phyloP scores from a whole-genome alignment of 2,329 filamentous ascomycete species.

The Pseudomassariella vexata region DNA sequence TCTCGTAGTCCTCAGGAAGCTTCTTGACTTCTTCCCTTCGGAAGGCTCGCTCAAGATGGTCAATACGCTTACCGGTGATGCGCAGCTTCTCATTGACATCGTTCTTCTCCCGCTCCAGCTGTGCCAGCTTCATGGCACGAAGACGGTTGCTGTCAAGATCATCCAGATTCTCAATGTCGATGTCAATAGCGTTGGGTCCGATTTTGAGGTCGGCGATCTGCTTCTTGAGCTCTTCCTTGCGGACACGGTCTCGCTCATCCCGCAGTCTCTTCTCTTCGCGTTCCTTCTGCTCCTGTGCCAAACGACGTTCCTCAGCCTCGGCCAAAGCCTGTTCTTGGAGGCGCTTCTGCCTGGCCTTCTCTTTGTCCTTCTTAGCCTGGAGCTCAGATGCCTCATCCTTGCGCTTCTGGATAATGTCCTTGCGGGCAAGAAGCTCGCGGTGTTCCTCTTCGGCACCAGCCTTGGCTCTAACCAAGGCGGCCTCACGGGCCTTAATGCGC shows the following conservation, averaged over 20 bases:
- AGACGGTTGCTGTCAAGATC: slow-evolving; percentile 85
- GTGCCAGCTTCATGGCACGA: slow-evolving; percentile 88
- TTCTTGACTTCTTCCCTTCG: slow-evolving; percentile 95
- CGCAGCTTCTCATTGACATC: slow-evolving; percentile 87
- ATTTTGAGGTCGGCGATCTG: slow-evolving; percentile 88
- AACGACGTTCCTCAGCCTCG: slow-evolving; percentile 81
- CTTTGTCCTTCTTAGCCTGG: slow-evolving; percentile 82
- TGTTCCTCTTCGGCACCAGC: slow-evolving; percentile 91
- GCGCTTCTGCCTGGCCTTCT: slow-evolving; percentile 83
- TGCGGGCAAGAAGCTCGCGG: slow-evolving; percentile 74
- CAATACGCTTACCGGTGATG: slow-evolving; percentile 89
- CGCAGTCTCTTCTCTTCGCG: slow-evolving; percentile 81
- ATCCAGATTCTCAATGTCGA: slow-evolving; percentile 76
- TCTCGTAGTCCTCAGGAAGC: slow-evolving; percentile 76
- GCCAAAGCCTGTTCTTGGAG: slow-evolving; percentile 81
- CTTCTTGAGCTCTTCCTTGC: slow-evolving; percentile 90
- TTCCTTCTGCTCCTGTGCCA: slow-evolving; percentile 88
- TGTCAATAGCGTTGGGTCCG: slow-evolving; percentile 67
- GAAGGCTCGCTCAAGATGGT: slow-evolving; percentile 95
- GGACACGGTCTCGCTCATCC: slow-evolving; percentile 83
- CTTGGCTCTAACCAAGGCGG: slow-evolving; percentile 74
- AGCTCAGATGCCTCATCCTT: slow-evolving; percentile 92
- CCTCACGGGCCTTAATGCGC: slow-evolving; percentile 71
- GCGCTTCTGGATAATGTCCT: slow-evolving; percentile 90
- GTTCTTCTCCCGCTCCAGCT: slow-evolving; percentile 97